Evolutionary conservation across 148 eudicot genomes (phyloP).

Genomic region (Arbutus unedo): DNA sequence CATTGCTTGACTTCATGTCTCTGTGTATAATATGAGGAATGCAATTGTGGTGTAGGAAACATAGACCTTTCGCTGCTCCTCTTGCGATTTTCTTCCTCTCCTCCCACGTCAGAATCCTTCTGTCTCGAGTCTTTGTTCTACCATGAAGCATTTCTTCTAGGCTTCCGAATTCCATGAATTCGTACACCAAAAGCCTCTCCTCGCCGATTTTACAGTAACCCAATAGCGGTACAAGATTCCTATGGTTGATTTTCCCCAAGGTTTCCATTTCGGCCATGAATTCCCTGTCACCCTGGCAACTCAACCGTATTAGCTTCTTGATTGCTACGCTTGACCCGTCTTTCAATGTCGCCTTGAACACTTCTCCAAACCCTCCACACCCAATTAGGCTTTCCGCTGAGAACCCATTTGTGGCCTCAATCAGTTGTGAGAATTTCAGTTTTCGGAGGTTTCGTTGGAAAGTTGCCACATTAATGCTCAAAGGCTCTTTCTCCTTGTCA

Average conservation of each 20-base stretch:
- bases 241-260: slow-evolving; percentile 86
- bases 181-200: slow-evolving; percentile 86
- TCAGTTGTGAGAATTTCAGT: slow-evolving; percentile 84
- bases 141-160: slow-evolving; percentile 91
- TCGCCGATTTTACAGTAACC: slow-evolving; percentile 95
- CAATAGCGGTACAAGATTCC: slow-evolving; percentile 79
- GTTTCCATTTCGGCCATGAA: slow-evolving; percentile 99
- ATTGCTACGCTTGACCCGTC: slow-evolving; percentile 96
- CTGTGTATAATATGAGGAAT: slow-evolving; percentile 95
- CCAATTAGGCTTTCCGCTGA: slow-evolving; percentile 91
- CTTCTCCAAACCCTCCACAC: slow-evolving; percentile 94
- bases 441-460: slow-evolving; percentile 81
- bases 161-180: slow-evolving; percentile 85
- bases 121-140: slow-evolving; percentile 36
- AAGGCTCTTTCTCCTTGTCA: slow-evolving; percentile 88
- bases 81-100: slow-evolving; percentile 86
- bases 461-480: slow-evolving; percentile 96
- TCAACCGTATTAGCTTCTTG: slow-evolving; percentile 75
- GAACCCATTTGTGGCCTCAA: slow-evolving; percentile 94
- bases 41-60: slow-evolving; percentile 97
- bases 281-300: slow-evolving; percentile 91
- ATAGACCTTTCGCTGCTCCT: slow-evolving; percentile 90
- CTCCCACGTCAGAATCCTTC: slow-evolving; percentile 66
- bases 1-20: slow-evolving; percentile 97
- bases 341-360: slow-evolving; percentile 83